phyloP scores from a whole-genome alignment of 208 protist species.

The Trypanosoma lewisi region DNA sequence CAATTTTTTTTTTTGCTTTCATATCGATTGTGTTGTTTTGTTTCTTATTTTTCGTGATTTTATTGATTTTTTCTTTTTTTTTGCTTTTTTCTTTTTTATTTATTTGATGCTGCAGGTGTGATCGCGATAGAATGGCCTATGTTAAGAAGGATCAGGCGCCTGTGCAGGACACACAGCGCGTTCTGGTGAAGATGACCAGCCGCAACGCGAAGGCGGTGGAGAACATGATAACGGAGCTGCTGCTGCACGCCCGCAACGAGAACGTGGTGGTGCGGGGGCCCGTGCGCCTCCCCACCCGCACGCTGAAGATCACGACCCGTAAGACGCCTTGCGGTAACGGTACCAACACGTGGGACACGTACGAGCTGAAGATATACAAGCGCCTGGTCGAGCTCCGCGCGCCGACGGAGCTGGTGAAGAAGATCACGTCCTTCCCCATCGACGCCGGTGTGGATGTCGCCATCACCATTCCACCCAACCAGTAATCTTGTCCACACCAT shows the following conservation, averaged over 20 bases:
- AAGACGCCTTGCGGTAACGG: constrained; percentile 99
- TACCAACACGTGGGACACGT: constrained; percentile 99
- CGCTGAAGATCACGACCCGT: constrained; percentile 97
- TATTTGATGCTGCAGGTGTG: constrained; percentile 38
- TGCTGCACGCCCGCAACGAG: constrained; percentile 94
- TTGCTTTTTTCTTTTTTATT: constrained; percentile 16
- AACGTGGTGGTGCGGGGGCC: constrained; percentile 96
- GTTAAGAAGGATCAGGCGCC: constrained; percentile 68
- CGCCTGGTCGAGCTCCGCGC: constrained; percentile 97
- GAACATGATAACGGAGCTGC: constrained; percentile 96
- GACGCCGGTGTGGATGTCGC: constrained; percentile 87
- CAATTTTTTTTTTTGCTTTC: too few species aligned
- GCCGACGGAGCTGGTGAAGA: constrained; percentile 84
- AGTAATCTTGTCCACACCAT: constrained; percentile 1
- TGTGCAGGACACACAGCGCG: constrained; percentile 73
- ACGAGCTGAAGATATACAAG: constrained; percentile 99
- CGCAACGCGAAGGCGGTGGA: constrained; percentile 96
- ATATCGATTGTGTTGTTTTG: too few species aligned
- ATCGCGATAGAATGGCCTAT: constrained; percentile 82
- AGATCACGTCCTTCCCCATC: constrained; percentile 91
- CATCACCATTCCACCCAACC: constrained; percentile 75
- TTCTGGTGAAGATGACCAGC: constrained; percentile 98
- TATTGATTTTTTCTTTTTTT: constrained; percentile 14
- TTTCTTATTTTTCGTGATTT: neutral
- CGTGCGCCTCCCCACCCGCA: constrained; percentile 98